These are phyloP conservation scores for Sarocladiaceae sp. DNA, from an alignment of 2,329 filamentous ascomycete species.

Conservation along the genomic window DNA sequence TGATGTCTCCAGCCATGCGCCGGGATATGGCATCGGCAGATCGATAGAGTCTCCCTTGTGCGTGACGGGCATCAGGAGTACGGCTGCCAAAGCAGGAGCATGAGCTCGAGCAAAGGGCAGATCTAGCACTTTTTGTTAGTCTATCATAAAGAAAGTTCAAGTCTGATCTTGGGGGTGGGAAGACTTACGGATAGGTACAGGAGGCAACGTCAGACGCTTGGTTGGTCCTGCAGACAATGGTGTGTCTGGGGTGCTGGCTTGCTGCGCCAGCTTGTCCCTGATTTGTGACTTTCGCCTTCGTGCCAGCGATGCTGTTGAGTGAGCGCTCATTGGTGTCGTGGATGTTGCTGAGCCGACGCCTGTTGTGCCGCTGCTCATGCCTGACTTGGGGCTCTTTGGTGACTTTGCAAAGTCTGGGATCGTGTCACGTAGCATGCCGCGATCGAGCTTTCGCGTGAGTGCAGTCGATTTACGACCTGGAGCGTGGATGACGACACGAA, in stretches of 20 bases:
- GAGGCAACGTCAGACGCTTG: background rate
- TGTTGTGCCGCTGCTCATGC: background rate
- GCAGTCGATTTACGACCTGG: background rate
- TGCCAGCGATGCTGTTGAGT: background rate
- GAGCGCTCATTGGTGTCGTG: background rate
- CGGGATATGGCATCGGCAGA: slow-evolving; percentile 53
- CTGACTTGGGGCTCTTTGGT: background rate
- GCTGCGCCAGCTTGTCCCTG: background rate
- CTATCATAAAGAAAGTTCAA: too few relatives aligned
- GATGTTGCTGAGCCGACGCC: background rate
- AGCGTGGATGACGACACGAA: slow-evolving; percentile 7
- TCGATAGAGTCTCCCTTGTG: slow-evolving; percentile 47
- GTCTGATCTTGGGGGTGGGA: too few relatives aligned
- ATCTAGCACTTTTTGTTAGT: slow-evolving; percentile 17
- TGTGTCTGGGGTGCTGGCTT: background rate
- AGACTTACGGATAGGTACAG: slow-evolving; percentile 10
- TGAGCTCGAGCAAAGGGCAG: slow-evolving; percentile 25
- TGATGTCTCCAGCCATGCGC: slow-evolving; percentile 52
- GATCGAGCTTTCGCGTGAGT: background rate
- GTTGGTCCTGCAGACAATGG: slow-evolving; percentile 1
- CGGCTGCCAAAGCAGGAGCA: slow-evolving; percentile 1
- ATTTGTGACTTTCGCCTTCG: slow-evolving; percentile 6
- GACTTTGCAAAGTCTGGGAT: slow-evolving; percentile 6
- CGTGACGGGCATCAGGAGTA: background rate
- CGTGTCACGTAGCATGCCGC: slow-evolving; percentile 3